These are phyloP conservation scores for Alnus glutinosa DNA, from an alignment of 306 rosid species.

Conservation along the genomic window DNA sequence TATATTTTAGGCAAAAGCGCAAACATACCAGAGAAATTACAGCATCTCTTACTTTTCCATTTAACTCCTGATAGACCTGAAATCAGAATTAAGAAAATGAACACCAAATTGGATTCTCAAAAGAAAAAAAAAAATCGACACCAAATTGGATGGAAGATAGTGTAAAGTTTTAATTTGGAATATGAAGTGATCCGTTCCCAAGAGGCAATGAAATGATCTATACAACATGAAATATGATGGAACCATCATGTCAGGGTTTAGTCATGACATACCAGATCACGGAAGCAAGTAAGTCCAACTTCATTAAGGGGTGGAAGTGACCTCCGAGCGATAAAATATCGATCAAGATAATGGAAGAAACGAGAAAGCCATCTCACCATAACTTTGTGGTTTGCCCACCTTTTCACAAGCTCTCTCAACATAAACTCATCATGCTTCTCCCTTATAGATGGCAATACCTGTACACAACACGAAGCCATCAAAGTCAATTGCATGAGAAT, in stretches of 20 bases:
- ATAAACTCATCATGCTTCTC: slow-evolving; percentile 68
- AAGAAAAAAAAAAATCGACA: neutral
- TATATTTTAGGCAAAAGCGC: neutral
- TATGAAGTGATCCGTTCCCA: neutral
- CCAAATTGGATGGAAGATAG: neutral
- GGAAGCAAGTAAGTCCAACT: slow-evolving; percentile 60
- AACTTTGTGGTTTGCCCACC: slow-evolving; percentile 79
- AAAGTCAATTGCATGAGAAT: neutral
- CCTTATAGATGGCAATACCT: slow-evolving; percentile 75
- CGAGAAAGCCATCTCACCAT: slow-evolving; percentile 75
- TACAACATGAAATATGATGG: neutral
- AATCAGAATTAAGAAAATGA: slow-evolving; percentile 17
- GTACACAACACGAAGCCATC: slow-evolving; percentile 7
- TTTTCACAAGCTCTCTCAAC: slow-evolving; percentile 69
- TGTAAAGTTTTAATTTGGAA: neutral
- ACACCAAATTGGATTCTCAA: too few species aligned
- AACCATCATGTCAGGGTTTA: neutral
- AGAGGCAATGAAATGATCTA: slow-evolving; percentile 3
- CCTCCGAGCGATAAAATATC: slow-evolving; percentile 49
- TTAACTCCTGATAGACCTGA: slow-evolving; percentile 67
- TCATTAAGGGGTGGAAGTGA: slow-evolving; percentile 62
- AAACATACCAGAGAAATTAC: slow-evolving; percentile 60
- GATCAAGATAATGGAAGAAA: slow-evolving; percentile 60
- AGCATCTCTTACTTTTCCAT: slow-evolving; percentile 62
- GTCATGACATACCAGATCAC: slow-evolving; percentile 56